phyloP scores from a whole-genome alignment of 108 stramenopile species.

The Craspedostauros australis region DNA sequence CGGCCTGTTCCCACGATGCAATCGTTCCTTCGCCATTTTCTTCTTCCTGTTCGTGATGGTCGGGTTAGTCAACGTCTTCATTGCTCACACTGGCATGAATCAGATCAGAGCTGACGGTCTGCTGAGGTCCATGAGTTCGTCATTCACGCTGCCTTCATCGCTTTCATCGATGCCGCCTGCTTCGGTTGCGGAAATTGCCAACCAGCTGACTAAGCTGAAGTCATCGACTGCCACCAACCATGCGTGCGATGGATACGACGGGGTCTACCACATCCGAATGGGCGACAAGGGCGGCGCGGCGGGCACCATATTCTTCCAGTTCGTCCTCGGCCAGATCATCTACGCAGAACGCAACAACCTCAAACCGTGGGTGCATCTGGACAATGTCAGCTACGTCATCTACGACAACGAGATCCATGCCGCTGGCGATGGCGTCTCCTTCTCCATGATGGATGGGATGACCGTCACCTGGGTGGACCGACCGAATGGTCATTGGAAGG shows the following conservation, averaged over 20 bases:
- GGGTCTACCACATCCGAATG: slow-evolving; percentile 44
- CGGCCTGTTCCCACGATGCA: too few species aligned
- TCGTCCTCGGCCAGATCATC: slow-evolving; percentile 40
- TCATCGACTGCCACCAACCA: too few species aligned
- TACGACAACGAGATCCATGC: slow-evolving; percentile 26
- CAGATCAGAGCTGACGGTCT: too few species aligned
- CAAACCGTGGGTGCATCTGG: slow-evolving; percentile 48
- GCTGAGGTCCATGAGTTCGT: too few species aligned
- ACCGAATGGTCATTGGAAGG: slow-evolving; percentile 25
- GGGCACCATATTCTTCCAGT: slow-evolving; percentile 53
- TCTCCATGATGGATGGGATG: slow-evolving; percentile 25
- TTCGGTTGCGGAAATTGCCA: too few species aligned
- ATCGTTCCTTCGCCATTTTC: too few species aligned
- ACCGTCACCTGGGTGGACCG: slow-evolving; percentile 16
- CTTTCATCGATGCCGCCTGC: too few species aligned
- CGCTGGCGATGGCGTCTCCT: slow-evolving; percentile 15
- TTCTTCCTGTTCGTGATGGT: too few species aligned
- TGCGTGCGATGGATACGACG: slow-evolving; percentile 42
- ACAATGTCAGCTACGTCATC: slow-evolving; percentile 29
- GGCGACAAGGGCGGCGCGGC: slow-evolving; percentile 43
- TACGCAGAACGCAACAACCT: slow-evolving; percentile 50
- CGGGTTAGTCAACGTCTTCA: too few species aligned
- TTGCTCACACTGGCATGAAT: too few species aligned
- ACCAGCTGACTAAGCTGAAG: too few species aligned
- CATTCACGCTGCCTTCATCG: too few species aligned